Percentiles rank a stretch among this genome's conserved stretches.
Conservation (phyloP, 208 protist genomes). For the Vickermania ingenoplastis region DNA sequence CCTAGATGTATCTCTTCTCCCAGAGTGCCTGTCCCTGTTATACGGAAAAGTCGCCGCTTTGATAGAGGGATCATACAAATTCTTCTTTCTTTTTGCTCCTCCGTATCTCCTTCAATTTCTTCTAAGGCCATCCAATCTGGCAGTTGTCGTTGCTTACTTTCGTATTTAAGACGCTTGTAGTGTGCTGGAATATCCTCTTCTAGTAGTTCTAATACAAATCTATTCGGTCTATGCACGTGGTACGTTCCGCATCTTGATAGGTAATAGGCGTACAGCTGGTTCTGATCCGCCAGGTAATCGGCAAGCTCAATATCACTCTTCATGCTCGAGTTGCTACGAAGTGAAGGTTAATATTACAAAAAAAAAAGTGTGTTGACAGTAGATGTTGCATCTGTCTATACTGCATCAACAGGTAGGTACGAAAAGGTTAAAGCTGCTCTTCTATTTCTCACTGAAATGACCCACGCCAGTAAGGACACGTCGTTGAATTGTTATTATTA, state of each 20-base stretch:
- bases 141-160: constrained; percentile 26
- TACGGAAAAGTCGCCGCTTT: constrained; percentile 13
- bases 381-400: no score
- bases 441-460: no score
- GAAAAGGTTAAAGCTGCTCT: no score
- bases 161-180: constrained; percentile 12
- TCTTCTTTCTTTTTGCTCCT: constrained; percentile 1
- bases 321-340: no score
- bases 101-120: constrained; percentile 21
- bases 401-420: no score
- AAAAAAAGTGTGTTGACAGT: no score
- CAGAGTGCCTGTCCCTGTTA: constrained; percentile 2
- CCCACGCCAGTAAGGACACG: no score
- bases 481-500: no score
- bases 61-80: constrained; percentile 17
- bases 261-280: constrained; percentile 65
- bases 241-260: constrained; percentile 42
- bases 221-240: constrained; percentile 40
- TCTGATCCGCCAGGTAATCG: constrained; percentile 28
- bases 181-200: constrained; percentile 37
- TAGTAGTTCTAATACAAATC: constrained; percentile 33
- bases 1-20: constrained; percentile 31
- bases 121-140: constrained; percentile 13
- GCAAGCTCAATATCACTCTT: background rate
- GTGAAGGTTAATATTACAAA: no score